Conservation (phyloP, 2,329 filamentous ascomycete species). For the Escovopsis sp. region DNA sequence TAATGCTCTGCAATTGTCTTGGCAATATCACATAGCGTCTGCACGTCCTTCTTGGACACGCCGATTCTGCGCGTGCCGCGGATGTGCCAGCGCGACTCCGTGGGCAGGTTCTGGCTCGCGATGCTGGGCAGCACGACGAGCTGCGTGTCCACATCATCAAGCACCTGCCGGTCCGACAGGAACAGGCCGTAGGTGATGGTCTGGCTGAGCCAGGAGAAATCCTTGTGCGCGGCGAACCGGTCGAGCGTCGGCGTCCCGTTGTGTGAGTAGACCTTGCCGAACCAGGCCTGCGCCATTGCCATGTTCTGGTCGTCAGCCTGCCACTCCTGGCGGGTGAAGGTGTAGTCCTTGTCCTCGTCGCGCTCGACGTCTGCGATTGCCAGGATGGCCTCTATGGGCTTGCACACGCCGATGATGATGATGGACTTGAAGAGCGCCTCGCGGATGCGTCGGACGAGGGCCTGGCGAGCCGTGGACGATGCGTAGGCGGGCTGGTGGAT, state of each 20-base stretch:
- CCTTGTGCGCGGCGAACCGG: slow-evolving; percentile 22
- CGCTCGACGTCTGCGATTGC: slow-evolving; percentile 35
- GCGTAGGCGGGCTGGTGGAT: slow-evolving; percentile 30
- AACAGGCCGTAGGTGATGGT: slow-evolving; percentile 46
- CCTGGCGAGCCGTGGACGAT: slow-evolving; percentile 28
- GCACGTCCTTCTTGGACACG: slow-evolving; percentile 13
- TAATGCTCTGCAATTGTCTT: slow-evolving; percentile 13
- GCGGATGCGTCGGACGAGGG: slow-evolving; percentile 34
- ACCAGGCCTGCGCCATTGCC: slow-evolving; percentile 38
- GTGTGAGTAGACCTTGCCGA: slow-evolving; percentile 39
- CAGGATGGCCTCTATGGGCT: slow-evolving; percentile 45
- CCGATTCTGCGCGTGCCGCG: slow-evolving; percentile 15
- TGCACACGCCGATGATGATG: slow-evolving; percentile 44
- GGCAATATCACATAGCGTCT: slow-evolving; percentile 14
- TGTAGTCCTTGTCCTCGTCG: slow-evolving; percentile 39
- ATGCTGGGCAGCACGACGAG: slow-evolving; percentile 38
- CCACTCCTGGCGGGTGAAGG: slow-evolving; percentile 40
- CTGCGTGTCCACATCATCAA: slow-evolving; percentile 40
- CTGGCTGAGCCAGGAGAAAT: slow-evolving; percentile 34
- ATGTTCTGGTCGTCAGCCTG: slow-evolving; percentile 40
- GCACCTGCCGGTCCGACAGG: slow-evolving; percentile 38
- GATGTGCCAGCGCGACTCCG: slow-evolving; percentile 40
- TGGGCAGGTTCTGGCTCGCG: slow-evolving; percentile 40
- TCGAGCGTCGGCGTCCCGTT: slow-evolving; percentile 24
- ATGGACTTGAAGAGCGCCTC: slow-evolving; percentile 47